Conservation (phyloP, 495 filamentous ascomycete genomes). For the Lindgomyces ingoldianus region DNA sequence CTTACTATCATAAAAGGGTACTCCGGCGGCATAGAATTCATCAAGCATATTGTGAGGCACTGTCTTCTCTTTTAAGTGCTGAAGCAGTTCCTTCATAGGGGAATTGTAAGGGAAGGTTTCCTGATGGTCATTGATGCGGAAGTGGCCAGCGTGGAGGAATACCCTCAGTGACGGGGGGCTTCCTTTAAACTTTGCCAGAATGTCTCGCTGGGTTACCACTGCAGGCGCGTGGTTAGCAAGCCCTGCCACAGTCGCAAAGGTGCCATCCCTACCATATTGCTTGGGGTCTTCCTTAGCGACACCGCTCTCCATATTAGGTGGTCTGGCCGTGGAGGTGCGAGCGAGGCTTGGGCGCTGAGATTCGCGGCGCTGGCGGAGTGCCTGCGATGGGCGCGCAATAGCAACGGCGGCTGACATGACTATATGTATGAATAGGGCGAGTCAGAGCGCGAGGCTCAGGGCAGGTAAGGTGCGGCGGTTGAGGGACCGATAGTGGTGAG, state of each 20-base stretch:
- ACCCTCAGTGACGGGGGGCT: conserved; percentile 77
- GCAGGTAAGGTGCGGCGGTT: too few species aligned
- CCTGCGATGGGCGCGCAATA: conserved; percentile 28
- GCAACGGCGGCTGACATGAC: conserved; percentile 26
- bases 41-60: conserved; percentile 75
- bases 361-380: conserved; percentile 39
- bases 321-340: conserved; percentile 23
- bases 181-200: conserved; percentile 79
- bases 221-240: neutral
- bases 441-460: too few species aligned
- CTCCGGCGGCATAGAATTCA: conserved; percentile 62
- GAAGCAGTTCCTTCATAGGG: conserved; percentile 80
- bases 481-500: too few species aligned
- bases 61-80: conserved; percentile 68
- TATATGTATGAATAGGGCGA: neutral
- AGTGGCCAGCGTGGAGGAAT: conserved; percentile 81
- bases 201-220: conserved; percentile 62
- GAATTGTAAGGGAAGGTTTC: conserved; percentile 88
- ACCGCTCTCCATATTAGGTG: conserved; percentile 23
- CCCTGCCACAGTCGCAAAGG: neutral
- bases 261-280: conserved; percentile 13
- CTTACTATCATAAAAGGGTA: conserved; percentile 88
- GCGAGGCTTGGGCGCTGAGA: conserved; percentile 36
- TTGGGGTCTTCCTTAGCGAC: conserved; percentile 23
- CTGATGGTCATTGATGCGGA: conserved; percentile 92